Evolutionary conservation across 2,329 filamentous ascomycete species (phyloP).

Genomic region (Fusarium nodosum): DNA sequence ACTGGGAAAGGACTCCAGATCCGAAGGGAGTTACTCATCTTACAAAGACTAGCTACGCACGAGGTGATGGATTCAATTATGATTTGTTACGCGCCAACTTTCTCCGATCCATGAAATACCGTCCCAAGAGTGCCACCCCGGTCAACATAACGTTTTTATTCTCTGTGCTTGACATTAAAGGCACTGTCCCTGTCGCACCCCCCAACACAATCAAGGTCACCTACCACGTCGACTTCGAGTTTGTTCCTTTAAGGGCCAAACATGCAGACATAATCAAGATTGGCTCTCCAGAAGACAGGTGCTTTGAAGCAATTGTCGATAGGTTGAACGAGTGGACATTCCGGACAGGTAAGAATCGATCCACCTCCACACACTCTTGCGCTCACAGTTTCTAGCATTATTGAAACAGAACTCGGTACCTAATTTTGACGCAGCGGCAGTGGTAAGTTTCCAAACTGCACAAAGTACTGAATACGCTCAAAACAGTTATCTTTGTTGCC

Average conservation of each 20-base stretch:
- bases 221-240: background rate
- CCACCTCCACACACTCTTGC: background rate
- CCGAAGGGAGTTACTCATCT: background rate
- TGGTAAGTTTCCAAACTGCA: background rate
- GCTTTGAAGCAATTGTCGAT: background rate
- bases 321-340: background rate
- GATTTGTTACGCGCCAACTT: background rate
- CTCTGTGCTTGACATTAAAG: background rate
- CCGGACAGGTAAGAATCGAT: background rate
- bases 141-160: background rate
- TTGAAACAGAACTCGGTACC: background rate
- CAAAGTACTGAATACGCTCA: background rate
- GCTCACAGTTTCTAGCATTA: background rate
- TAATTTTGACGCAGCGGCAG: too few relatives aligned
- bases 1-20: background rate
- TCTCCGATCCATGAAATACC: background rate
- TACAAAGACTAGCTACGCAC: background rate
- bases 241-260: background rate
- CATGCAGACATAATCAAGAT: background rate
- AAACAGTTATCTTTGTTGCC: background rate
- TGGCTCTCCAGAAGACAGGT: too few relatives aligned
- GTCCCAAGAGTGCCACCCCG: background rate
- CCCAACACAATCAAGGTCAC: background rate
- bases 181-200: background rate
- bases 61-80: background rate